Base-by-base conservation (phyloP, 805 yeast genomes). In the Saccharomycopsis microspora region DNA sequence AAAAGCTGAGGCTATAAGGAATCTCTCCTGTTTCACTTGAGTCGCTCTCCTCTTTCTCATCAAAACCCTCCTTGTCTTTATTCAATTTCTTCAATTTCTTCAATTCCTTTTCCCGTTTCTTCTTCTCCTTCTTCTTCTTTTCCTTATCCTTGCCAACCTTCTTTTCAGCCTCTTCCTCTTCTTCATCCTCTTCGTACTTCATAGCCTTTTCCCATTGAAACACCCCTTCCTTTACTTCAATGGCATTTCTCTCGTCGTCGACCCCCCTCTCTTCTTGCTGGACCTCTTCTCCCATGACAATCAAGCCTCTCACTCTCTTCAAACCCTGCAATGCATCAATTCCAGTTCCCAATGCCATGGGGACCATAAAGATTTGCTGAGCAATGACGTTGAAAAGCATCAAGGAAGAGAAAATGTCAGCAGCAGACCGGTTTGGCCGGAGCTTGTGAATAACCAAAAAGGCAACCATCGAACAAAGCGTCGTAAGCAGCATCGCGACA, bases 281-380 rank as follows among this genome's bases (percentile, higher is more conserved):
- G 3, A 64, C 61, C 52, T 71, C 77, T 44, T 70, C 68, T 9
- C 71, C 68, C 9, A 76, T 62, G 54, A 75, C 66, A 56, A 84
- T 62, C 54, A 70, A 68, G 40, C 66, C 71, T 43, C 77, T 75
- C 27, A 79, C 70, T 66, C 90, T 72, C 19, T 66, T 69, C 32
- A 82, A 57, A 29, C 82, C 86, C 48, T 80, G 66, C 43, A 71
- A 64, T 19, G 84, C 86, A 65, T 84, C 93, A 6, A 82, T 71
- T 45, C 78, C 76, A 1, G 86, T 71, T 41, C 82, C 76, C 41
- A 82, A 64, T 1, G 88, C 82, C 58, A 82, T 66, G 28, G 94
- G 94, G 41, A 84, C 62, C 71, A 83, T 70, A 47, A 83, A 68
- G 55, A 82, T 75, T 58, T 78, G 85, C 41, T 71, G 68, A 8